Percentiles rank a stretch among this genome's conserved stretches.
These are phyloP conservation scores for Sporothrix brasiliensis DNA, from an alignment of 2,329 filamentous ascomycete genomes.

Conservation along the genomic window DNA sequence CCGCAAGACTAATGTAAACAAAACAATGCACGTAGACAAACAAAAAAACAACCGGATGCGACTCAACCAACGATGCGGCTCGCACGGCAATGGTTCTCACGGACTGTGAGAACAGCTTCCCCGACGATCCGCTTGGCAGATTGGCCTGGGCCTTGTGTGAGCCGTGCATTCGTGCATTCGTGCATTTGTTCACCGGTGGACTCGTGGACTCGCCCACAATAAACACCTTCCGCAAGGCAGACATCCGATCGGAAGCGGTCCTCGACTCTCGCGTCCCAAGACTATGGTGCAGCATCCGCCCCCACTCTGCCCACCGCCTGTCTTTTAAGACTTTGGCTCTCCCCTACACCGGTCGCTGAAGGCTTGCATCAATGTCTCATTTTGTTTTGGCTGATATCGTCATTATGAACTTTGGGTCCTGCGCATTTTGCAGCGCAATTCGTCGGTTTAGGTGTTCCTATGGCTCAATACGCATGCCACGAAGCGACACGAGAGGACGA, in stretches of 20 bases:
- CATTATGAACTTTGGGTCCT: no score
- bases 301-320: neutral
- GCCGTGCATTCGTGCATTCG: neutral
- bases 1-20: neutral
- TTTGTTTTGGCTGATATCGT: neutral
- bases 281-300: slow-evolving; percentile 3
- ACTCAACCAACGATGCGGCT: neutral
- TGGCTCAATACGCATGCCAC: neutral
- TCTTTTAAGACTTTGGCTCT: neutral
- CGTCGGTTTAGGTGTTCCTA: neutral
- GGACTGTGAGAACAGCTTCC: neutral
- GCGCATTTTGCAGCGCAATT: slow-evolving; percentile 3
- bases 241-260: slow-evolving; percentile 19
- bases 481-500: neutral
- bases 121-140: neutral
- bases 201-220: neutral
- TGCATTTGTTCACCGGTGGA: no score
- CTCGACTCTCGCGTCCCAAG: neutral
- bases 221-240: neutral
- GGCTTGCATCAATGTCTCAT: neutral
- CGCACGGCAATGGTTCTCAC: neutral
- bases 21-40: neutral
- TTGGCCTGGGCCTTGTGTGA: neutral
- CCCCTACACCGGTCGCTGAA: neutral
- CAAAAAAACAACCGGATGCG: neutral